Conservation (phyloP, 345 rosid genomes). For the Odontarrhena argentea region DNA sequence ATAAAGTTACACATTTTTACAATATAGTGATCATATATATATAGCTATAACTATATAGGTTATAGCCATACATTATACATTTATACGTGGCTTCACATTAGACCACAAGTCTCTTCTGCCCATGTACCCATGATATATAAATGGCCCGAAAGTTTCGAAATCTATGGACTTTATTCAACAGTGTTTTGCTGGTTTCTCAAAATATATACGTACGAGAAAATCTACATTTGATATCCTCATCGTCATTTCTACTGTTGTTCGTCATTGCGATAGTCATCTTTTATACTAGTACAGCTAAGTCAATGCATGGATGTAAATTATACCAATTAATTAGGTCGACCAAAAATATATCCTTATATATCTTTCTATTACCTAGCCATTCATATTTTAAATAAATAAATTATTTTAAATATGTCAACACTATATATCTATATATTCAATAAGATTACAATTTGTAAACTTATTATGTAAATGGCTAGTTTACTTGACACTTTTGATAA, state of each 20-base stretch:
- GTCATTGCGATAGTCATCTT: constrained; percentile 36
- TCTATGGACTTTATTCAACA: constrained; percentile 28
- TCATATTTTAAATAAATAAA: not conserved
- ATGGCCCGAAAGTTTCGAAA: not conserved
- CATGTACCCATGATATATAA: constrained; percentile 18
- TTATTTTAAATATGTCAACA: too few relatives aligned
- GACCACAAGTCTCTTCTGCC: not conserved
- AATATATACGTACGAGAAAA: constrained; percentile 23
- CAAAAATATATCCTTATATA: not conserved
- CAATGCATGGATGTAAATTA: constrained; percentile 32
- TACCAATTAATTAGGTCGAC: not conserved
- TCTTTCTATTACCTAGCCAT: not conserved
- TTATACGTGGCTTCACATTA: constrained; percentile 23
- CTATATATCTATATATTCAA: too few relatives aligned
- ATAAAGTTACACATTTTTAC: constrained; percentile 13
- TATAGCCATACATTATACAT: constrained; percentile 6
- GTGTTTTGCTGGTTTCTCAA: constrained; percentile 25
- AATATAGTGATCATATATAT: not conserved
- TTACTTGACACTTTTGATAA: not conserved
- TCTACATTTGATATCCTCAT: constrained; percentile 22
- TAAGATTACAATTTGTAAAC: too few relatives aligned
- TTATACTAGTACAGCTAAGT: constrained; percentile 34
- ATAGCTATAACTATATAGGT: not conserved
- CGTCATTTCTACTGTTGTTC: constrained; percentile 36
- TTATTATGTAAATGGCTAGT: not conserved